These are phyloP conservation scores for Ophiostoma ulmi DNA, from an alignment of 2,329 filamentous ascomycete genomes.

Conservation along the genomic window DNA sequence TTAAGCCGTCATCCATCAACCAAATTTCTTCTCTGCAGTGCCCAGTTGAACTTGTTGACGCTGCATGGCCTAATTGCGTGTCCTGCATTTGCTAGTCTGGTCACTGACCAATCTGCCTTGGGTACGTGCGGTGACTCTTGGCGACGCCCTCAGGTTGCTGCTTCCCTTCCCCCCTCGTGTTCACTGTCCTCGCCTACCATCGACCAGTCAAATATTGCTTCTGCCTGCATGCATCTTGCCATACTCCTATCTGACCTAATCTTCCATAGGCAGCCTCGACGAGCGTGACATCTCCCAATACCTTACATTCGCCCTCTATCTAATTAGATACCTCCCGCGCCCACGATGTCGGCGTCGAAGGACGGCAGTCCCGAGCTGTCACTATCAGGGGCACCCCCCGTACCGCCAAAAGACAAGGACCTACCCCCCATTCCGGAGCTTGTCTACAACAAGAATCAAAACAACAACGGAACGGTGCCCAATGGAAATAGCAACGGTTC, in stretches of 20 bases:
- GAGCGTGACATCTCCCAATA: not conserved
- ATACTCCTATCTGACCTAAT: not conserved
- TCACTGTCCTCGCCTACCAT: not conserved
- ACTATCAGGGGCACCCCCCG: not conserved
- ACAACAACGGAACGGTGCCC: constrained; percentile 6
- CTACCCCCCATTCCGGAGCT: constrained; percentile 12
- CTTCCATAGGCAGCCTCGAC: not conserved
- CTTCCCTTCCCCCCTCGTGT: not conserved
- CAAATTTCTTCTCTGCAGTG: not conserved
- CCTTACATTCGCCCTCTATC: not conserved
- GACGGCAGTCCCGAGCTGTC: not conserved
- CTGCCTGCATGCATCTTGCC: not conserved
- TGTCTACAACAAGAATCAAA: constrained; percentile 7
- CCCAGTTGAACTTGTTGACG: not conserved
- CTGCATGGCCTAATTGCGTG: constrained; percentile 19
- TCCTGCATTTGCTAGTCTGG: constrained; percentile 18
- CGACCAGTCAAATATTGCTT: not conserved
- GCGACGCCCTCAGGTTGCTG: not conserved
- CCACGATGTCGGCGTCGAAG: not conserved
- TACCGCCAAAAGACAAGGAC: constrained; percentile 23
- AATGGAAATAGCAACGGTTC: constrained; percentile 19
- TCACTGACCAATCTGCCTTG: constrained; percentile 17
- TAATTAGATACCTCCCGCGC: not conserved
- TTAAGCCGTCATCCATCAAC: not conserved
- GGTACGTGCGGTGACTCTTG: constrained; percentile 14